Conservation (phyloP, 345 rosid genomes). For the Mercurialis annua region DNA sequence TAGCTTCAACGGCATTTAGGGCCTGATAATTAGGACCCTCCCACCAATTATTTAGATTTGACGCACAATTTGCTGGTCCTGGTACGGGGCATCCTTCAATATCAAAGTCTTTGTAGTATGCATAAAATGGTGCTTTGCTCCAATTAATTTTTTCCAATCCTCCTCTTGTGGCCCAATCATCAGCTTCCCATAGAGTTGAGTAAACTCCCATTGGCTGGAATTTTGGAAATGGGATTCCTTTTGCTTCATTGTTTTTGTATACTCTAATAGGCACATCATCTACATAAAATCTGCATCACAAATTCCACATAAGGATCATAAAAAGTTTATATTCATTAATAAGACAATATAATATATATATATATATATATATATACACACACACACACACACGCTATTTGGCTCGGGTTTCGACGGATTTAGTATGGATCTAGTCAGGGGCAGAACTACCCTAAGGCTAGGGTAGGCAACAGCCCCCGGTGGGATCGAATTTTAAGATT, state of each 20-base stretch:
- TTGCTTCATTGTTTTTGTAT: slow-evolving; percentile 78
- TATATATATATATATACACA: no score
- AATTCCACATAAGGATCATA: neutral
- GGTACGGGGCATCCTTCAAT: slow-evolving; percentile 88
- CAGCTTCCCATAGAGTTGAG: slow-evolving; percentile 97
- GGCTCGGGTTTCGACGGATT: no score
- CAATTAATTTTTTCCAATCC: slow-evolving; percentile 88
- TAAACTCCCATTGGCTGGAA: slow-evolving; percentile 81
- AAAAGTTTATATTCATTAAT: no score
- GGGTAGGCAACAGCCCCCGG: no score
- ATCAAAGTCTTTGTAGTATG: slow-evolving; percentile 84
- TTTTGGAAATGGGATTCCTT: slow-evolving; percentile 59
- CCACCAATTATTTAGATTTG: slow-evolving; percentile 78
- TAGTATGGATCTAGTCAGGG: no score
- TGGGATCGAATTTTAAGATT: no score
- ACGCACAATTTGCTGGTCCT: slow-evolving; percentile 61
- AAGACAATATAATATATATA: no score
- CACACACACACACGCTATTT: no score
- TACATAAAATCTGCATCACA: slow-evolving; percentile 53
- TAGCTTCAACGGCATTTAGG: slow-evolving; percentile 65
- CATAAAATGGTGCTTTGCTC: slow-evolving; percentile 81
- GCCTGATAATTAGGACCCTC: slow-evolving; percentile 56
- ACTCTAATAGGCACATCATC: slow-evolving; percentile 86
- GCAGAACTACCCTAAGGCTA: no score
- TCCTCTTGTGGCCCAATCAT: slow-evolving; percentile 98